Evolutionary conservation across 1,139 yeast genomes (phyloP).

Genomic region (Sugiyamaella novakii): DNA sequence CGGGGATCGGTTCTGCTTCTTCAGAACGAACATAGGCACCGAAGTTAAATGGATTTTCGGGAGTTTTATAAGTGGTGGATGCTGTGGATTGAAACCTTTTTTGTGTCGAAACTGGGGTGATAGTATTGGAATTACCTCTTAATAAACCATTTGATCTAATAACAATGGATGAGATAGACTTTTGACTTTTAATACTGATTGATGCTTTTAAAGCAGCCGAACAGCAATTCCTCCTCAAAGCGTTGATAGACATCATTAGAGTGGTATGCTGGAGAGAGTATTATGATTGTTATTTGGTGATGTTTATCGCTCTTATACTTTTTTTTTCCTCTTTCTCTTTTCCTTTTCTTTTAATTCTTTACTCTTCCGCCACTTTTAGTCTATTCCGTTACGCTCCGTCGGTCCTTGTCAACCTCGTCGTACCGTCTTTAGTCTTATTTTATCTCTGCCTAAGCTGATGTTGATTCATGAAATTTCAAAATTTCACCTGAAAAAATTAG

Average conservation of each 20-base stretch:
- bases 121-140: not conserved
- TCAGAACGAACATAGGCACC: constrained; percentile 32
- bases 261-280: not conserved
- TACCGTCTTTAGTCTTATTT: no score
- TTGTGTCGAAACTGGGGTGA: not conserved
- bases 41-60: constrained; percentile 36
- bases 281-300: not conserved
- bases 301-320: not conserved
- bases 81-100: constrained; percentile 11
- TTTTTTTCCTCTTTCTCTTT: not conserved
- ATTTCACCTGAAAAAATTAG: constrained; percentile 14
- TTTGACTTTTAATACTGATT: not conserved
- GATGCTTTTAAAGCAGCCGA: constrained; percentile 4
- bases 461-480: constrained; percentile 10
- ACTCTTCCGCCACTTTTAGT: not conserved
- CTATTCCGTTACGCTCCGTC: not conserved
- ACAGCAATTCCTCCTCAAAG: constrained; percentile 13
- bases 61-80: constrained; percentile 20
- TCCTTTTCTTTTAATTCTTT: not conserved
- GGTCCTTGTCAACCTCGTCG: no score
- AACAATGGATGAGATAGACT: not conserved
- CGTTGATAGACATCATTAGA: constrained; percentile 9
- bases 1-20: constrained; percentile 33
- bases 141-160: constrained; percentile 1
- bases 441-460: not conserved